phyloP scores from a whole-genome alignment of 495 filamentous ascomycete genomes.

The Penicillium bialowiezense region DNA sequence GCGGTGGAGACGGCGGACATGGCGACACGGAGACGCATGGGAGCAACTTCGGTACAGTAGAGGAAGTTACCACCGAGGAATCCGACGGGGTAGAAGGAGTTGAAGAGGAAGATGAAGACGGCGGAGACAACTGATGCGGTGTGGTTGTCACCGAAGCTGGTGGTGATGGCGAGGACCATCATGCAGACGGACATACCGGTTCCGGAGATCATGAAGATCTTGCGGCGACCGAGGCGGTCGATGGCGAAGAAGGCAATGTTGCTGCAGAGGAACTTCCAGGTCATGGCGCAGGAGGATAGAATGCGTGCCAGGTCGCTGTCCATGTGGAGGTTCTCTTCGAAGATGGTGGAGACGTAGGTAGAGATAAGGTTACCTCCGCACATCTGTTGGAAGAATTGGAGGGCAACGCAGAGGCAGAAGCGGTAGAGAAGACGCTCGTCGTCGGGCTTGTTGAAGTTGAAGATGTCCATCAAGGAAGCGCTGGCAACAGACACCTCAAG shows the following conservation, averaged over 20 bases:
- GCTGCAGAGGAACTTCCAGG: slow-evolving; percentile 43
- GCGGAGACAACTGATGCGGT: slow-evolving; percentile 32
- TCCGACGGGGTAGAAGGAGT: slow-evolving; percentile 53
- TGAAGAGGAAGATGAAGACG: slow-evolving; percentile 55
- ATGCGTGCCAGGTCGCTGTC: slow-evolving; percentile 17
- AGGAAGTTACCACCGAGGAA: slow-evolving; percentile 55
- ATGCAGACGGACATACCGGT: slow-evolving; percentile 39
- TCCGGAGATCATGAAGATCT: slow-evolving; percentile 46
- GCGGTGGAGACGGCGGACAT: slow-evolving; percentile 49
- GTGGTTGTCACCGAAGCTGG: slow-evolving; percentile 34
- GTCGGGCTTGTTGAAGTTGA: slow-evolving; percentile 19
- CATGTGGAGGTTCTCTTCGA: slow-evolving; percentile 24
- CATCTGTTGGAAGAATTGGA: slow-evolving; percentile 39
- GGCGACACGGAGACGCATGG: slow-evolving; percentile 48
- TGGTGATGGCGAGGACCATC: slow-evolving; percentile 40
- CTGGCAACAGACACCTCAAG: slow-evolving; percentile 23
- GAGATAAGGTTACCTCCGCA: slow-evolving; percentile 28
- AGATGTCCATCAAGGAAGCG: slow-evolving; percentile 5
- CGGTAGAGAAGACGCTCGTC: slow-evolving; percentile 26
- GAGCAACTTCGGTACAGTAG: slow-evolving; percentile 55
- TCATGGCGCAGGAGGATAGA: slow-evolving; percentile 32
- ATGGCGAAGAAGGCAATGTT: slow-evolving; percentile 45
- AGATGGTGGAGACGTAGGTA: slow-evolving; percentile 26
- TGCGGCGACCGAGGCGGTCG: slow-evolving; percentile 47
- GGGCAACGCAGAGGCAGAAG: slow-evolving; percentile 28